Conservation (phyloP, 2,329 filamentous ascomycete species). For the Claviceps sp. region DNA sequence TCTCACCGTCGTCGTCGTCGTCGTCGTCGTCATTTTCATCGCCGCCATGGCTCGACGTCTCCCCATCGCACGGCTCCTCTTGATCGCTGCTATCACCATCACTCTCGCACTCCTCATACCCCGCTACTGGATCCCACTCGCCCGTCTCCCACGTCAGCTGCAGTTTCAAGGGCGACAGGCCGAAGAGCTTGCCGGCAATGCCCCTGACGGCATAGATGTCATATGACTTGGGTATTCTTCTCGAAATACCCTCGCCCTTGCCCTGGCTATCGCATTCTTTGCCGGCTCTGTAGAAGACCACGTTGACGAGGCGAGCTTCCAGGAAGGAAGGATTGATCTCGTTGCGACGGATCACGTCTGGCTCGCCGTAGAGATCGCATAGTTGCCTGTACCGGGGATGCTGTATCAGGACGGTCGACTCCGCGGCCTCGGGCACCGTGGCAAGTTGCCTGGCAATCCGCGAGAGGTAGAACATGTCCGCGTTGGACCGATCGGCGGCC, state of each 20-base stretch:
- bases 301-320: conserved; percentile 61
- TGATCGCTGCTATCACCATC: conserved; percentile 40
- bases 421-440: conserved; percentile 36
- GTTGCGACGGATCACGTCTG: conserved; percentile 42
- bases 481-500: conserved; percentile 64
- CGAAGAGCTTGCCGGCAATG: conserved; percentile 59
- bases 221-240: conserved; percentile 58
- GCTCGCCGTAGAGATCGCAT: conserved; percentile 63
- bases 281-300: conserved; percentile 34
- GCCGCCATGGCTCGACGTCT: background rate
- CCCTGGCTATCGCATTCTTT: background rate
- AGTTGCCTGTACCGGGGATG: conserved; percentile 65
- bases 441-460: conserved; percentile 67
- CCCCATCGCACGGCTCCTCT: conserved; percentile 20
- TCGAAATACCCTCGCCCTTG: conserved; percentile 17
- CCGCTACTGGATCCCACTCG: conserved; percentile 70
- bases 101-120: conserved; percentile 44
- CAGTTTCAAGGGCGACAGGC: conserved; percentile 47
- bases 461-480: conserved; percentile 86
- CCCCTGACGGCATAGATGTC: conserved; percentile 75
- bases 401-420: conserved; percentile 39
- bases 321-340: conserved; percentile 65
- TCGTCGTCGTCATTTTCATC: background rate
- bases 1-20: conserved; percentile 5
- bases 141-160: conserved; percentile 77